Evolutionary conservation across 108 stramenopile genomes (phyloP).

Genomic region (Nitzschia sp.): DNA sequence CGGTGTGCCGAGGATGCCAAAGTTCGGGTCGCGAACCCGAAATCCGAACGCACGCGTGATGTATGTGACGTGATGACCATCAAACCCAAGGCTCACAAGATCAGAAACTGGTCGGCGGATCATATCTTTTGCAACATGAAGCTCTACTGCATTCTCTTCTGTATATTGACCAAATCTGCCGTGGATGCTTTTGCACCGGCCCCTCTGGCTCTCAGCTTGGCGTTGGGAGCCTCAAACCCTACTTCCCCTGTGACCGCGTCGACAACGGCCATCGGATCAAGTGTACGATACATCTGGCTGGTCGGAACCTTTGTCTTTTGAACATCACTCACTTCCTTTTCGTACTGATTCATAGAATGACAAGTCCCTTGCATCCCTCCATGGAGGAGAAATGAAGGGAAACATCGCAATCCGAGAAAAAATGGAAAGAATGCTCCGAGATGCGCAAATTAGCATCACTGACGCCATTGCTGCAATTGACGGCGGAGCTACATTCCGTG

Average conservation of each 20-base stretch:
- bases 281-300: no score
- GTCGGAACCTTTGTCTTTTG: background rate
- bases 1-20: no score
- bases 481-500: slow-evolving; percentile 81
- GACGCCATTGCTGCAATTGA: slow-evolving; percentile 83
- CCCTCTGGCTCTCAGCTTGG: no score
- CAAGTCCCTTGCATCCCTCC: background rate
- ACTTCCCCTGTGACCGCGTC: no score
- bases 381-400: slow-evolving; percentile 8
- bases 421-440: slow-evolving; percentile 87
- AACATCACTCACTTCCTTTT: background rate
- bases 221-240: no score
- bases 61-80: no score
- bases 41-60: no score
- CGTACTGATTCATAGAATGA: background rate
- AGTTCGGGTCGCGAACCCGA: no score
- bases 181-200: no score
- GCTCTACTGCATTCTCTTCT: slow-evolving; percentile 2
- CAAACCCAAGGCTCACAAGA: no score
- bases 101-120: no score
- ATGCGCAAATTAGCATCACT: slow-evolving; percentile 88
- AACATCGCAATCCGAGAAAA: slow-evolving; percentile 68
- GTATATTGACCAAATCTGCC: background rate
- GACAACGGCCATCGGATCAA: no score
- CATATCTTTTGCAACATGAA: slow-evolving; percentile 1